Conservation (phyloP, 306 rosid genomes). For the Prunus salicina region DNA sequence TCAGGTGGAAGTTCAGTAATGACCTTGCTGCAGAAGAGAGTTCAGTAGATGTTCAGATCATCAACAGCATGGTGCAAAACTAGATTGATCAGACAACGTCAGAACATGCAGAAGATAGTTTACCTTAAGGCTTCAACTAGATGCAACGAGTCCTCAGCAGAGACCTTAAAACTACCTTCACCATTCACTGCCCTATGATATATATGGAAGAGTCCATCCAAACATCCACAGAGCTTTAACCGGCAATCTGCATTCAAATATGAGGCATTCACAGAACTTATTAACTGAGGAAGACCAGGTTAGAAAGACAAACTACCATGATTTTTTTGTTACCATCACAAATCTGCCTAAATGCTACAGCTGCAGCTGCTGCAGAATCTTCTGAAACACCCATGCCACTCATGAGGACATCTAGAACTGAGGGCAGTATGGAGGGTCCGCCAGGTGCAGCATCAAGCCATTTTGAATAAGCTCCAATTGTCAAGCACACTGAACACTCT, state of each 20-base stretch:
- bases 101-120: slow-evolving; percentile 8
- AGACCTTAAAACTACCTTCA: slow-evolving; percentile 84
- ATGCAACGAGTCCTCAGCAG: slow-evolving; percentile 92
- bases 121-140: slow-evolving; percentile 97
- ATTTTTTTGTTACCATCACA: slow-evolving; percentile 66
- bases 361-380: slow-evolving; percentile 97
- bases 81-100: slow-evolving; percentile 21
- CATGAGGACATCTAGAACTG: slow-evolving; percentile 84
- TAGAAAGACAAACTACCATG: not conserved
- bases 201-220: slow-evolving; percentile 90
- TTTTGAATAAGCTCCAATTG: slow-evolving; percentile 94
- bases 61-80: slow-evolving; percentile 16
- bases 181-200: slow-evolving; percentile 81
- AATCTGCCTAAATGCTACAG: slow-evolving; percentile 90
- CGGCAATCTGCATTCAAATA: slow-evolving; percentile 69
- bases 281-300: not conserved
- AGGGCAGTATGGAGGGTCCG: slow-evolving; percentile 75
- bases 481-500: slow-evolving; percentile 73
- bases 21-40: slow-evolving; percentile 62
- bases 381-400: slow-evolving; percentile 92
- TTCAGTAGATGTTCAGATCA: slow-evolving; percentile 24
- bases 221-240: slow-evolving; percentile 88
- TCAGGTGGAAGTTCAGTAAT: slow-evolving; percentile 91
- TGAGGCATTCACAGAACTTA: not conserved
- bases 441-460: slow-evolving; percentile 93